Evolutionary conservation across 2,329 filamentous ascomycete genomes (phyloP).

Genomic region (Hymenoscyphus fructigenus): DNA sequence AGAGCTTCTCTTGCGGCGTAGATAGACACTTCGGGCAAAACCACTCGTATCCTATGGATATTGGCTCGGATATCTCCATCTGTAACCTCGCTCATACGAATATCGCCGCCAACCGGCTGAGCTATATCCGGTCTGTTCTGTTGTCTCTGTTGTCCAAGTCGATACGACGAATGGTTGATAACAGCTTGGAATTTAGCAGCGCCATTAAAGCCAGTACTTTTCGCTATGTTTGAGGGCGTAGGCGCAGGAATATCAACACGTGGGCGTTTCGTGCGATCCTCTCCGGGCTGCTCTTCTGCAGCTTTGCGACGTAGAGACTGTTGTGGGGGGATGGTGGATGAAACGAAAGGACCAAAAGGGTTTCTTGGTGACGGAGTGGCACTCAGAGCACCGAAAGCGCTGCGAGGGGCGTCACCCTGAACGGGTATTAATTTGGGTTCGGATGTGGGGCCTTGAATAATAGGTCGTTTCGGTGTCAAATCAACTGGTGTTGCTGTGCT

Average conservation of each 20-base stretch:
- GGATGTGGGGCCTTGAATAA: not conserved
- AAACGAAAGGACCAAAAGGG: not conserved
- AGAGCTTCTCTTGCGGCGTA: slow-evolving; percentile 50
- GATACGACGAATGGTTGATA: slow-evolving; percentile 26
- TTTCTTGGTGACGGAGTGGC: not conserved
- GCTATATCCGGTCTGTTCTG: slow-evolving; percentile 46
- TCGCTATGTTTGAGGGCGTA: not conserved
- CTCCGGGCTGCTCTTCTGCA: slow-evolving; percentile 18
- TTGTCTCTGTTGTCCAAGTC: slow-evolving; percentile 7
- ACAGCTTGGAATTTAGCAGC: slow-evolving; percentile 40
- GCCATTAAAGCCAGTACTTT: slow-evolving; percentile 40
- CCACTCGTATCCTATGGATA: slow-evolving; percentile 49
- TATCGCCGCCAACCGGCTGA: slow-evolving; percentile 43
- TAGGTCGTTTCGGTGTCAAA: not conserved
- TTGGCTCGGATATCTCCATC: slow-evolving; percentile 51
- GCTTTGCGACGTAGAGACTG: slow-evolving; percentile 26
- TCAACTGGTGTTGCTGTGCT: not conserved
- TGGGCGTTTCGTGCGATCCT: slow-evolving; percentile 22
- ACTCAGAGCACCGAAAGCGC: not conserved
- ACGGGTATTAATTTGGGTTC: not conserved
- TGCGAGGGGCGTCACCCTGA: not conserved
- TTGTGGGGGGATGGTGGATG: slow-evolving; percentile 18
- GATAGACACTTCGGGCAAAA: slow-evolving; percentile 49
- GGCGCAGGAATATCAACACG: slow-evolving; percentile 14
- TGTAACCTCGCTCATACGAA: slow-evolving; percentile 48